Percentiles rank a stretch among this genome's conserved stretches.
phyloP scores from a whole-genome alignment of 1,284 basidiomycete species.

The Apiotrichum gamsii region DNA sequence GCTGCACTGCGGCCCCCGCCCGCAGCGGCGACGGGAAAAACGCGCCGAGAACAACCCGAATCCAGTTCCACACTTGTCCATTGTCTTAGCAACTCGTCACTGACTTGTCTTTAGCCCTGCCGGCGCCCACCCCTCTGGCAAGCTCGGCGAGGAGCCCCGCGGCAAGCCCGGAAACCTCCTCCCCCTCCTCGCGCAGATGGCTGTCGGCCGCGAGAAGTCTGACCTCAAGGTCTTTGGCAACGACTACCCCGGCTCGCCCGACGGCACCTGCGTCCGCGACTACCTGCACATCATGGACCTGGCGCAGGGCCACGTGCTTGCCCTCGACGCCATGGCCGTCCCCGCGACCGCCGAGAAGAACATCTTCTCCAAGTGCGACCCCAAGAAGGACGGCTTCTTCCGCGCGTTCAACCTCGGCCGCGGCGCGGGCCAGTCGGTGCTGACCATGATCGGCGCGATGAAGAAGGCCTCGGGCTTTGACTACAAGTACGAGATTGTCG shows the following conservation, averaged over 20 bases:
- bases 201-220: slow-evolving; percentile 79
- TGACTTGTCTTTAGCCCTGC: no score
- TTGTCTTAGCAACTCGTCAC: no score
- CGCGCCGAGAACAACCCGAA: no score
- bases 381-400: slow-evolving; percentile 52
- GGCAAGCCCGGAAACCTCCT: slow-evolving; percentile 94
- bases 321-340: slow-evolving; percentile 63
- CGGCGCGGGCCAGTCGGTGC: slow-evolving; percentile 84
- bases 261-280: slow-evolving; percentile 95
- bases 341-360: slow-evolving; percentile 20
- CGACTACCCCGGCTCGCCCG: slow-evolving; percentile 78
- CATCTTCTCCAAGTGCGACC: slow-evolving; percentile 45
- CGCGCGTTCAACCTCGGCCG: slow-evolving; percentile 96
- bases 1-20: no score
- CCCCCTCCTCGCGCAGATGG: slow-evolving; percentile 92
- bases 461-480: slow-evolving; percentile 67
- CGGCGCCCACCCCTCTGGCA: slow-evolving; percentile 86
- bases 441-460: slow-evolving; percentile 96
- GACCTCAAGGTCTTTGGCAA: slow-evolving; percentile 91
- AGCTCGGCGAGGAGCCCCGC: slow-evolving; percentile 91
- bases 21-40: no score
- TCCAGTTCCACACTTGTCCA: no score
- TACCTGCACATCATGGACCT: slow-evolving; percentile 97
- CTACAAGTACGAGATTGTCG: slow-evolving; percentile 72
- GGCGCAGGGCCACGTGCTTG: slow-evolving; percentile 85